A percentile compares a stretch with the other conserved stretches of the same genome.
phyloP scores from a whole-genome alignment of 192 early-diverging fungal species.

The Backusella mclennaniae region DNA sequence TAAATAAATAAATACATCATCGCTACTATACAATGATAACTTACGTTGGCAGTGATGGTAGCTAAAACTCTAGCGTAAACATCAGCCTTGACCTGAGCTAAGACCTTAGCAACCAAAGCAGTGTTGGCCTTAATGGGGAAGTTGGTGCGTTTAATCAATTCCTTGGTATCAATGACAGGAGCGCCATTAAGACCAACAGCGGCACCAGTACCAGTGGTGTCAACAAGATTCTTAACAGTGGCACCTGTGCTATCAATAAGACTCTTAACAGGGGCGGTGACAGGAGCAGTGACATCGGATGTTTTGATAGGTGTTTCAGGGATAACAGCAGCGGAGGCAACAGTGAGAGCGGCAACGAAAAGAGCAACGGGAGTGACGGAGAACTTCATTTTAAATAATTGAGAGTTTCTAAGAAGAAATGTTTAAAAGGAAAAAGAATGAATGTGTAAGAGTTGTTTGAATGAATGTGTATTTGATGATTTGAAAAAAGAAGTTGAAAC shows the following conservation, averaged over 20 bases:
- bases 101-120: conserved; percentile 17
- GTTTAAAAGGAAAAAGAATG: neutral
- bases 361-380: neutral
- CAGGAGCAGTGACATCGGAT: neutral
- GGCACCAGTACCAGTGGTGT: neutral
- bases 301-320: neutral
- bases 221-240: neutral
- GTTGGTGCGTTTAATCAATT: conserved; percentile 17
- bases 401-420: neutral
- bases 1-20: neutral
- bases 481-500: neutral
- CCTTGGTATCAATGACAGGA: neutral
- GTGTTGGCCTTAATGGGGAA: conserved; percentile 8
- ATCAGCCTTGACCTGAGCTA: conserved; percentile 26
- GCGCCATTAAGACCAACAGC: neutral
- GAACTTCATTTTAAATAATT: conserved; percentile 11
- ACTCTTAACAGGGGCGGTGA: neutral
- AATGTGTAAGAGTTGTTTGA: neutral
- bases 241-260: neutral
- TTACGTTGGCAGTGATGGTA: conserved; percentile 21
- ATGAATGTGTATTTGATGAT: neutral
- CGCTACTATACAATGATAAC: neutral
- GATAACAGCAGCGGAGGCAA: neutral
- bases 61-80: conserved; percentile 23
- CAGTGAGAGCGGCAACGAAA: neutral